These are phyloP conservation scores for Thielaviopsis euricoi DNA, from an alignment of 2,329 filamentous ascomycete species.

Conservation along the genomic window DNA sequence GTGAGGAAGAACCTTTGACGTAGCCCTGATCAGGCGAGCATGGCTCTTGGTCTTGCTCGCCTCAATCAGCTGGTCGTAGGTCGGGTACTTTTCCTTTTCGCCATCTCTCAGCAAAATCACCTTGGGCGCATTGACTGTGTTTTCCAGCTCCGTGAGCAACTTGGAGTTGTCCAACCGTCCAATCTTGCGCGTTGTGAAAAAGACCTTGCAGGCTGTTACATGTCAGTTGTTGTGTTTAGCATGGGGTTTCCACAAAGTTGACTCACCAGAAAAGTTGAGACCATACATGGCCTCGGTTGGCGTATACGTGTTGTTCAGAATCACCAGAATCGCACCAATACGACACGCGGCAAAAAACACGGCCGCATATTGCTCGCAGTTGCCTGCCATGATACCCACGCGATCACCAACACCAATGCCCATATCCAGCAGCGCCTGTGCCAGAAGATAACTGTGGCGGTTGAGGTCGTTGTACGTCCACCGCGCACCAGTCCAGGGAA, in stretches of 20 bases:
- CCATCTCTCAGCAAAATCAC: constrained; percentile 47
- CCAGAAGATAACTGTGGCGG: constrained; percentile 42
- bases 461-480: constrained; percentile 56
- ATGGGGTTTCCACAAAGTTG: too few relatives aligned
- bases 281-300: constrained; percentile 55
- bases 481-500: constrained; percentile 58
- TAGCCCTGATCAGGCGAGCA: constrained; percentile 33
- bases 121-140: constrained; percentile 27
- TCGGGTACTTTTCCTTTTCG: constrained; percentile 34
- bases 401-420: constrained; percentile 53
- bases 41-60: constrained; percentile 32
- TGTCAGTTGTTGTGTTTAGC: background rate
- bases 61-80: constrained; percentile 41
- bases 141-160: constrained; percentile 37
- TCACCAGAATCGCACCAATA: constrained; percentile 53
- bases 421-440: constrained; percentile 48
- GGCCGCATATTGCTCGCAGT: constrained; percentile 68
- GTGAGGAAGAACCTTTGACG: constrained; percentile 40
- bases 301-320: constrained; percentile 72
- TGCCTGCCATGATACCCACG: constrained; percentile 58
- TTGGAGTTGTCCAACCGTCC: constrained; percentile 46
- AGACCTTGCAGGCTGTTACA: constrained; percentile 44
- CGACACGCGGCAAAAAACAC: constrained; percentile 58
- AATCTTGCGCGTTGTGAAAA: constrained; percentile 57
- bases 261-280: constrained; percentile 49